Percentiles rank a stretch among this genome's conserved stretches.
Evolutionary conservation across 768 basidiomycete genomes (phyloP).

Genomic region (Boletus barrowsii): DNA sequence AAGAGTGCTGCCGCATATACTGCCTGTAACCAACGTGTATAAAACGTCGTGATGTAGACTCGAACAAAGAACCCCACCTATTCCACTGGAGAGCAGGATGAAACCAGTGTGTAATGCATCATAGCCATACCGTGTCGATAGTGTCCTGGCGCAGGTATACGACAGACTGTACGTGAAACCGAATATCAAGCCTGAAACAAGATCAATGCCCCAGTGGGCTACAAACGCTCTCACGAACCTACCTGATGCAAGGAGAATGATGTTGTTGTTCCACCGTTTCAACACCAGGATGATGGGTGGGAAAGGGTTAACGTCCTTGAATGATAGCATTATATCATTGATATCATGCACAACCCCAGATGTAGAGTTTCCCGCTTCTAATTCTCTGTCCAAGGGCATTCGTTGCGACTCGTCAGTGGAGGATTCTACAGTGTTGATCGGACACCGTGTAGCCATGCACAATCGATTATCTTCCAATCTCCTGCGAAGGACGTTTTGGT

Average conservation of each 20-base stretch:
- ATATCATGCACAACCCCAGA: not conserved
- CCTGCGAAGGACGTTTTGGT: constrained; percentile 61
- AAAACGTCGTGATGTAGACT: not conserved
- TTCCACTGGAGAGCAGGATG: constrained; percentile 70
- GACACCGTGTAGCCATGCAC: constrained; percentile 1
- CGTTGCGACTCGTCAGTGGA: constrained; percentile 7
- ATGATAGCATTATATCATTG: constrained; percentile 47
- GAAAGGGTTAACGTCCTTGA: constrained; percentile 72
- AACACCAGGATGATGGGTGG: constrained; percentile 58
- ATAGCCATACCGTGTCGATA: constrained; percentile 62
- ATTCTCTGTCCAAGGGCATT: not conserved
- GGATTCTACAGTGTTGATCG: not conserved
- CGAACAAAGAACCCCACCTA: constrained; percentile 41
- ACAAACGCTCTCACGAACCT: not conserved
- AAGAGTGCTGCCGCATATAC: constrained; percentile 49
- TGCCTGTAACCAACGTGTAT: constrained; percentile 31
- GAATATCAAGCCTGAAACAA: constrained; percentile 59
- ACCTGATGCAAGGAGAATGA: constrained; percentile 44
- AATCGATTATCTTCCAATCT: constrained; percentile 30
- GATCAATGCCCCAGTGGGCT: not conserved
- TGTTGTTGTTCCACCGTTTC: constrained; percentile 62
- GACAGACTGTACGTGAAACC: constrained; percentile 66
- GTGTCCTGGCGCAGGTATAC: constrained; percentile 73
- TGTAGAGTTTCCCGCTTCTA: constrained; percentile 6
- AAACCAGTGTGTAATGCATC: constrained; percentile 70